A percentile compares a stretch with the other conserved stretches of the same genome.
These are phyloP conservation scores for Phlebiopsis gigantea DNA, from an alignment of 768 basidiomycete genomes.

Conservation along the genomic window DNA sequence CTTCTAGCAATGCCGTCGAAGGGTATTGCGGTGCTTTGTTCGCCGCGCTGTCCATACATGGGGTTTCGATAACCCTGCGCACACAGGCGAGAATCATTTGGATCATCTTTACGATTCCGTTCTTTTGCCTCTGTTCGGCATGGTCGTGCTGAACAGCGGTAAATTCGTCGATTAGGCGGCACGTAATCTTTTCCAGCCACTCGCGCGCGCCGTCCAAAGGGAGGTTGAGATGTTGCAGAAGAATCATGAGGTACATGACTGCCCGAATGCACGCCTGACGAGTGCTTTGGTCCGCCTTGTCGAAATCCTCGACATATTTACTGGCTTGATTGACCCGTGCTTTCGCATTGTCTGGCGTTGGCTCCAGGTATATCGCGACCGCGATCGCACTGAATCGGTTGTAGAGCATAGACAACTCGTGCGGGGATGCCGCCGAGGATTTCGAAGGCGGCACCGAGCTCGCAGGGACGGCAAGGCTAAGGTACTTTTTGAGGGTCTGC, in stretches of 20 bases:
- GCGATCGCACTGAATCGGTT: slow-evolving; percentile 78
- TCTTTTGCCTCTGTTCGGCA: slow-evolving; percentile 15
- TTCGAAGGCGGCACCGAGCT: slow-evolving; percentile 63
- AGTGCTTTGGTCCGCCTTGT: slow-evolving; percentile 55
- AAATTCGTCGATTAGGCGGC: slow-evolving; percentile 51
- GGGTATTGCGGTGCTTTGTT: slow-evolving; percentile 44
- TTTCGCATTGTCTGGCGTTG: slow-evolving; percentile 37
- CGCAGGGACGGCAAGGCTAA: slow-evolving; percentile 69
- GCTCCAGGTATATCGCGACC: slow-evolving; percentile 65
- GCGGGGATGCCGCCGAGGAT: slow-evolving; percentile 38
- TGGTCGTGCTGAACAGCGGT: slow-evolving; percentile 18
- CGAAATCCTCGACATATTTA: slow-evolving; percentile 64
- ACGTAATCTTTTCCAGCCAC: slow-evolving; percentile 64
- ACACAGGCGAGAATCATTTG: slow-evolving; percentile 53
- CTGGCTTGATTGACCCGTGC: slow-evolving; percentile 61
- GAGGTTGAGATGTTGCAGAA: slow-evolving; percentile 50
- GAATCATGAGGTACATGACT: slow-evolving; percentile 61
- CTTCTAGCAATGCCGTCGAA: slow-evolving; percentile 51
- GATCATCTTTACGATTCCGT: slow-evolving; percentile 35
- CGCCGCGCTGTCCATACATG: slow-evolving; percentile 32
- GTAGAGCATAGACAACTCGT: slow-evolving; percentile 69
- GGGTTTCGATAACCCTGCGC: slow-evolving; percentile 42
- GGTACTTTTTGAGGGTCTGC: slow-evolving; percentile 42
- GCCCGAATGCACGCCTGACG: slow-evolving; percentile 73
- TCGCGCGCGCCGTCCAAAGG: slow-evolving; percentile 46